phyloP scores from a whole-genome alignment of 345 rosid genomes.

The Xanthoceras sorbifolium region DNA sequence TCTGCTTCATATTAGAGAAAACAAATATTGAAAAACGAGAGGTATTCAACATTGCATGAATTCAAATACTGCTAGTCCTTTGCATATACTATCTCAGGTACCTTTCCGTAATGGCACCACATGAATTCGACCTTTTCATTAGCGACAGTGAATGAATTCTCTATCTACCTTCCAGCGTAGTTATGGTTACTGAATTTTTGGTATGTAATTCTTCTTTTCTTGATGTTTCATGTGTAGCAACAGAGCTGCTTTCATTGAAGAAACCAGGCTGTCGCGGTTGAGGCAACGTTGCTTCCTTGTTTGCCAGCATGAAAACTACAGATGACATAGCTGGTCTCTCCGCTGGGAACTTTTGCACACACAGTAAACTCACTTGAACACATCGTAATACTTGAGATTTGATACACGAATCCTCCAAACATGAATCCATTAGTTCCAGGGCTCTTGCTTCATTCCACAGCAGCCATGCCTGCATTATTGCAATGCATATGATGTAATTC shows the following conservation, averaged over 20 bases:
- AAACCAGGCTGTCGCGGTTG: conserved; percentile 14
- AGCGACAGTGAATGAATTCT: not conserved
- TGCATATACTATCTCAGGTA: not conserved
- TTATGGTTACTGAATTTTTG: not conserved
- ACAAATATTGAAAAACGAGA: not conserved
- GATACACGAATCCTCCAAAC: not conserved
- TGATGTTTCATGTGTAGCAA: not conserved
- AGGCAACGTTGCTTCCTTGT: conserved; percentile 2
- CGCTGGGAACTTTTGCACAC: not conserved
- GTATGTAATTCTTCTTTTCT: not conserved
- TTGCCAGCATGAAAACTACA: conserved; percentile 2
- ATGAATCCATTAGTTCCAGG: conserved; percentile 9
- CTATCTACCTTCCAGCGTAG: conserved; percentile 5
- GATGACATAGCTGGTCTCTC: conserved; percentile 12
- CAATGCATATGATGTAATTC: not conserved
- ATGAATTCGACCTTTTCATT: not conserved
- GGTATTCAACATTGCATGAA: not conserved
- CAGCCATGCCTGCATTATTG: conserved; percentile 21
- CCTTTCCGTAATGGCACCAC: too few relatives aligned
- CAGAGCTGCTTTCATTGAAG: conserved; percentile 1
- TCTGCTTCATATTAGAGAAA: not conserved
- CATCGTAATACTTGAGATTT: not conserved
- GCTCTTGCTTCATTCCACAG: not conserved
- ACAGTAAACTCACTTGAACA: conserved; percentile 11
- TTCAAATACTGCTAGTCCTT: too few relatives aligned